These are phyloP conservation scores for Corylus americana DNA, from an alignment of 306 rosid species.

Conservation along the genomic window DNA sequence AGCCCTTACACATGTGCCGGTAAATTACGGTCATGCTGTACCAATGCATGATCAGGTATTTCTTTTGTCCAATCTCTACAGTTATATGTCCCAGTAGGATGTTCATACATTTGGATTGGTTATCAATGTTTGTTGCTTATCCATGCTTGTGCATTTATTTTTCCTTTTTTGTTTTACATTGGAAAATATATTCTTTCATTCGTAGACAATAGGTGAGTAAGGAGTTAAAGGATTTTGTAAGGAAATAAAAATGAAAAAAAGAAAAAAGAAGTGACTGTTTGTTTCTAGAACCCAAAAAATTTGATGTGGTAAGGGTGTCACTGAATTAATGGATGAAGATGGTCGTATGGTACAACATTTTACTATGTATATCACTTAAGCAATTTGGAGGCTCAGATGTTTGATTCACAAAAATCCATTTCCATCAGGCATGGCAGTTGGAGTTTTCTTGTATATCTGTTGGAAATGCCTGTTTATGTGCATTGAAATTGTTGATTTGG, in stretches of 20 bases:
- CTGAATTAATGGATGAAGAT: background rate
- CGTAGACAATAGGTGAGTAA: background rate
- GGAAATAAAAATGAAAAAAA: background rate
- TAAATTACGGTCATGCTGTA: slow-evolving; percentile 54
- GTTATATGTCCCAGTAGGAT: background rate
- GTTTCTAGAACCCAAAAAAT: background rate
- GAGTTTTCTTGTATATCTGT: background rate
- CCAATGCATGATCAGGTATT: slow-evolving; percentile 72
- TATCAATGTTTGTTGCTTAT: slow-evolving; percentile 12
- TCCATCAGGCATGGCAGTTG: background rate
- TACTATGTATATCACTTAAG: too few species aligned
- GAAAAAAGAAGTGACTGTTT: background rate
- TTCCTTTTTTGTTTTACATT: background rate
- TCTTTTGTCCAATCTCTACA: background rate
- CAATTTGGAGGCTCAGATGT: background rate
- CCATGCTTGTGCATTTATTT: slow-evolving; percentile 18
- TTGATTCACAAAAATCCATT: background rate
- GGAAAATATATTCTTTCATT: background rate
- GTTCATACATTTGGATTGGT: slow-evolving; percentile 27
- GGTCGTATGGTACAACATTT: background rate
- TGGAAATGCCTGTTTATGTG: background rate
- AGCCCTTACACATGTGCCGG: slow-evolving; percentile 56
- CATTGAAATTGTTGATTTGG: background rate
- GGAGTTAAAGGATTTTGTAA: background rate
- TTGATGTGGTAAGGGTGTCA: background rate